phyloP scores from a whole-genome alignment of 1,284 basidiomycete species.

The Pisolithus thermaeus region DNA sequence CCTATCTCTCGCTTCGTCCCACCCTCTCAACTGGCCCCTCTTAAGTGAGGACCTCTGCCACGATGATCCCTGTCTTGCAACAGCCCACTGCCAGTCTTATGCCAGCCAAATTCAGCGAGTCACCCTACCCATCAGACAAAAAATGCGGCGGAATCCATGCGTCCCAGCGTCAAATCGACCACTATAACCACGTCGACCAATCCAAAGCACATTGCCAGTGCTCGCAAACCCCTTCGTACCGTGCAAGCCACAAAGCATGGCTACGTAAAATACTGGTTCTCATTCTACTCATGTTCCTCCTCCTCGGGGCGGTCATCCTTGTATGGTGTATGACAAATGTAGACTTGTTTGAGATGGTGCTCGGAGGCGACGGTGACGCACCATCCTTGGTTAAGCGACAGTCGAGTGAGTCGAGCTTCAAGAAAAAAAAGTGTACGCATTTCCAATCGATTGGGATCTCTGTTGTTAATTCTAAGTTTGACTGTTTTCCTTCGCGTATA shows the following conservation, averaged over 20 bases:
- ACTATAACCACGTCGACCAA: slow-evolving; percentile 17
- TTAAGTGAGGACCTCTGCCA: slow-evolving; percentile 10
- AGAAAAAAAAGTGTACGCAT: slow-evolving; percentile 34
- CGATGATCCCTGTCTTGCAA: slow-evolving; percentile 21
- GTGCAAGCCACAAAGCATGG: slow-evolving; percentile 33
- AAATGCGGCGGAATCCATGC: slow-evolving; percentile 1
- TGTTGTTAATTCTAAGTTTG: too few relatives aligned
- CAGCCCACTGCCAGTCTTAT: slow-evolving; percentile 22
- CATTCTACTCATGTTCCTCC: slow-evolving; percentile 25
- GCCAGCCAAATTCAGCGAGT: slow-evolving; percentile 11
- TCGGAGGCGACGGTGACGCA: slow-evolving; percentile 11
- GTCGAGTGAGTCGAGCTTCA: slow-evolving; percentile 28
- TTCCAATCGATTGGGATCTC: background rate
- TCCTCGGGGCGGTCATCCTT: slow-evolving; percentile 26
- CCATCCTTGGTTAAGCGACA: slow-evolving; percentile 30
- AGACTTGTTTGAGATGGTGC: slow-evolving; percentile 18
- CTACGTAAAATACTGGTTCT: slow-evolving; percentile 32
- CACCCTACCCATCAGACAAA: slow-evolving; percentile 6
- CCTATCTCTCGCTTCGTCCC: slow-evolving; percentile 3
- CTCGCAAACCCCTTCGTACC: slow-evolving; percentile 18
- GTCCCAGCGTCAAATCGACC: slow-evolving; percentile 17
- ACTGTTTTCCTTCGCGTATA: slow-evolving; percentile 7
- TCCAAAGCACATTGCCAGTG: slow-evolving; percentile 15
- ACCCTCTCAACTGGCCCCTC: background rate
- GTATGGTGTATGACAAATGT: slow-evolving; percentile 29